These are phyloP conservation scores for Parsonsia alboflavescens DNA, from an alignment of 257 asterid species.

Conservation along the genomic window DNA sequence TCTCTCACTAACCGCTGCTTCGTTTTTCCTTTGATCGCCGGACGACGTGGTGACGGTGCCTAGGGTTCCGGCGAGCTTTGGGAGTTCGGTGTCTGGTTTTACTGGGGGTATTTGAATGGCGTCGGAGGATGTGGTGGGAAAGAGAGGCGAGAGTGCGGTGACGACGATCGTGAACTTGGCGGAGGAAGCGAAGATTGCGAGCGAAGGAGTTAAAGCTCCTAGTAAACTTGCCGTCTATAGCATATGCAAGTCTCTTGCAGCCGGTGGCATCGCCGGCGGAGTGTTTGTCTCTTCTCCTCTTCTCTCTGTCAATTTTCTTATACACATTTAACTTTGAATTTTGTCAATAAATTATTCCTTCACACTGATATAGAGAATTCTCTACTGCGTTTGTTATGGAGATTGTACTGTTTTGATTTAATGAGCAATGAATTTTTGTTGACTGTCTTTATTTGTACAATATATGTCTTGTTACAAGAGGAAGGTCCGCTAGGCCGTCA, in stretches of 20 bases:
- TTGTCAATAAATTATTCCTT: not conserved
- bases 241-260: slow-evolving; percentile 78
- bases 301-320: not conserved
- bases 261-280: slow-evolving; percentile 97
- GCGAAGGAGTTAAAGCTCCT: slow-evolving; percentile 67
- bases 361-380: not conserved
- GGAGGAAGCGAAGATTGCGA: slow-evolving; percentile 79
- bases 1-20: not conserved
- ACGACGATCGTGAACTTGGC: slow-evolving; percentile 81
- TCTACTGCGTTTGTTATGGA: not conserved
- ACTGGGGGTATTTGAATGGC: slow-evolving; percentile 34
- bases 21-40: not conserved
- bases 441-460: not conserved
- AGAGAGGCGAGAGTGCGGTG: slow-evolving; percentile 70
- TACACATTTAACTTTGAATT: not conserved
- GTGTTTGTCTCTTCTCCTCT: slow-evolving; percentile 45
- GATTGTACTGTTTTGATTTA: not conserved
- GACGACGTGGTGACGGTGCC: not conserved
- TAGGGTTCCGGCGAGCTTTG: slow-evolving; percentile 4
- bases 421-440: not conserved
- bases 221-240: slow-evolving; percentile 44
- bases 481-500: not conserved
- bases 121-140: slow-evolving; percentile 70
- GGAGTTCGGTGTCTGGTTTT: not conserved
- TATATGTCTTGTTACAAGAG: not conserved